phyloP scores from a whole-genome alignment of 306 rosid genomes.

The Bauhinia variegata region DNA sequence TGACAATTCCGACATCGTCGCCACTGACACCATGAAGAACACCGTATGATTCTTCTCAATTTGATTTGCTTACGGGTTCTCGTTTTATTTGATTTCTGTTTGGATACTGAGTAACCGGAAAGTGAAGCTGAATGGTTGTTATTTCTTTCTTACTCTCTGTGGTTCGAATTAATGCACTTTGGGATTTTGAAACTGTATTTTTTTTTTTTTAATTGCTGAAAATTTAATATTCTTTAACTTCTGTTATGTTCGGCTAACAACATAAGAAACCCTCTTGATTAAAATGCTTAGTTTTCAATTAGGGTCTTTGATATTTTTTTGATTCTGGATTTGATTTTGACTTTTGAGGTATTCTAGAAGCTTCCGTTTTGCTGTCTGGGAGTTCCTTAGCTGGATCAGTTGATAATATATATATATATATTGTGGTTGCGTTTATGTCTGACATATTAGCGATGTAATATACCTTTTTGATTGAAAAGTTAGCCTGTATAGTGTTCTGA shows the following conservation, averaged over 20 bases:
- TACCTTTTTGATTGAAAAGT: not conserved
- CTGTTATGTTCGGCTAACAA: not conserved
- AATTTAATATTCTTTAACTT: not conserved
- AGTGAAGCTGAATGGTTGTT: not conserved
- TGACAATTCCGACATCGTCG: slow-evolving; percentile 84
- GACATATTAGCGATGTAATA: no score
- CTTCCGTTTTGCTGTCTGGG: not conserved
- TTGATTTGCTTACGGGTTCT: not conserved
- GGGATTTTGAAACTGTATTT: no score
- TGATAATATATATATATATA: no score
- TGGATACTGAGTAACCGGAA: slow-evolving; percentile 3
- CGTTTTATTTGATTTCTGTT: not conserved
- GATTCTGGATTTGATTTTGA: not conserved
- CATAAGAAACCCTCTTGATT: not conserved
- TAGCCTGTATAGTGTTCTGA: not conserved
- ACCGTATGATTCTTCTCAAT: slow-evolving; percentile 49
- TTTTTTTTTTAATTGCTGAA: not conserved
- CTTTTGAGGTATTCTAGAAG: not conserved
- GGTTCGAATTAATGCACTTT: not conserved
- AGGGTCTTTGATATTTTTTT: not conserved
- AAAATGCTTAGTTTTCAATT: not conserved
- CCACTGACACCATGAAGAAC: slow-evolving; percentile 94
- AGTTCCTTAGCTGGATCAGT: not conserved
- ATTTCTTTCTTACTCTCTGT: not conserved
- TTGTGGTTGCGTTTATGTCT: no score